A percentile compares a stretch with the other conserved stretches of the same genome.
phyloP scores from a whole-genome alignment of 345 rosid genomes.

The Ceriops zippeliana region DNA sequence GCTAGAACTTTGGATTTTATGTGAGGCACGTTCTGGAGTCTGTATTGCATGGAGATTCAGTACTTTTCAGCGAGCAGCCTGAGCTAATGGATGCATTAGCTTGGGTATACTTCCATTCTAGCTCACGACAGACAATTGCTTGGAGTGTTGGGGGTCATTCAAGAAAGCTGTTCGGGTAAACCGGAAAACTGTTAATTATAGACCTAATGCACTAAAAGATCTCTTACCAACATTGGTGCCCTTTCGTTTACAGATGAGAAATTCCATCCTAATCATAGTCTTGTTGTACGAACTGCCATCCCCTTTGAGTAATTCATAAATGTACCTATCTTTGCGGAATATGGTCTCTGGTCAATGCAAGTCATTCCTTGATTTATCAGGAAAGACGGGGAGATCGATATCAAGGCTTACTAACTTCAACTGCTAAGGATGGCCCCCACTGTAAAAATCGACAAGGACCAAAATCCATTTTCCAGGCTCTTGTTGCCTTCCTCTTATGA shows the following conservation, averaged over 20 bases:
- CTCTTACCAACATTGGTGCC: not conserved
- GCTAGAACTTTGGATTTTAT: slow-evolving; percentile 7
- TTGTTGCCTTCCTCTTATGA: slow-evolving; percentile 78
- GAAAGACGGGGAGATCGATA: slow-evolving; percentile 43
- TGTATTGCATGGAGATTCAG: slow-evolving; percentile 72
- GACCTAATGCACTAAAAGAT: not conserved
- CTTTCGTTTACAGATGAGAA: not conserved
- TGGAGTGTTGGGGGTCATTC: slow-evolving; percentile 85
- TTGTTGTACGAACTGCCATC: not conserved
- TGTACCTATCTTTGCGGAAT: not conserved
- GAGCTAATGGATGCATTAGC: slow-evolving; percentile 66
- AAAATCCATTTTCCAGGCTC: slow-evolving; percentile 66
- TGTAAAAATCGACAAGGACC: slow-evolving; percentile 39
- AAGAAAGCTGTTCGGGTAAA: slow-evolving; percentile 70
- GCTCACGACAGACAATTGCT: slow-evolving; percentile 55
- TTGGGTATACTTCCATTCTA: slow-evolving; percentile 83
- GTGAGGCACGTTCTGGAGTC: slow-evolving; percentile 68
- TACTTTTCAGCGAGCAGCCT: slow-evolving; percentile 58
- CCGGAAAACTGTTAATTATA: not conserved
- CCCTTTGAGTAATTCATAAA: not conserved
- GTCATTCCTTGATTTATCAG: slow-evolving; percentile 22
- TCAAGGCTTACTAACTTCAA: slow-evolving; percentile 43
- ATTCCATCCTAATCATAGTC: not conserved
- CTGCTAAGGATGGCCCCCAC: slow-evolving; percentile 19
- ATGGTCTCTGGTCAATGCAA: too few species aligned